Conservation (phyloP, 2,329 filamentous ascomycete genomes). For the Colletotrichum magnum region DNA sequence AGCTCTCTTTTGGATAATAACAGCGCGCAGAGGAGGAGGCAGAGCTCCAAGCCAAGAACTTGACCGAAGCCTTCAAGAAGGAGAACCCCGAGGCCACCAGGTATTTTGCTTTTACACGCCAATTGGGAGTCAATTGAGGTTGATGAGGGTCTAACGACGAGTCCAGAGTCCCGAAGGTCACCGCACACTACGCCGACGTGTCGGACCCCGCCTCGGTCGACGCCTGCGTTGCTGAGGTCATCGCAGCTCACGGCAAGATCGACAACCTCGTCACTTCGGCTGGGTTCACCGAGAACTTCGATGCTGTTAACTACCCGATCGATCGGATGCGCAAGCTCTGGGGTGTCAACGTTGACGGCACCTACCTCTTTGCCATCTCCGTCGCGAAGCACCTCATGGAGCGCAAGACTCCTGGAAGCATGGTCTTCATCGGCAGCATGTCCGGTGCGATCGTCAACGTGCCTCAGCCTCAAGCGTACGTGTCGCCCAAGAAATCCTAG, state of each 20-base stretch:
- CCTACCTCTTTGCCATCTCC: conserved; percentile 87
- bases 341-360: conserved; percentile 93
- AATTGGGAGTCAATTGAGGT: background rate
- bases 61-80: conserved; percentile 81
- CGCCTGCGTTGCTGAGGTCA: conserved; percentile 77
- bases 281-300: conserved; percentile 96
- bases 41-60: conserved; percentile 78
- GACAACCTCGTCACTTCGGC: conserved; percentile 96
- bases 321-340: conserved; percentile 94
- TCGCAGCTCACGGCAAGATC: conserved; percentile 82
- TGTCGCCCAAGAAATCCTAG: conserved; percentile 23
- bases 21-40: conserved; percentile 74
- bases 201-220: conserved; percentile 85
- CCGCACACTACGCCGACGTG: conserved; percentile 92
- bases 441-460: conserved; percentile 94
- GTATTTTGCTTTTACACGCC: conserved; percentile 53
- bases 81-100: conserved; percentile 83
- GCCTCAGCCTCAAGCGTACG: conserved; percentile 87
- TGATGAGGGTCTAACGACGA: background rate
- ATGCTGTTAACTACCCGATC: conserved; percentile 90
- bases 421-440: conserved; percentile 98
- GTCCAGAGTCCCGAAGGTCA: conserved; percentile 81
- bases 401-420: conserved; percentile 82
- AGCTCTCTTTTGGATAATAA: background rate
- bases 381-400: conserved; percentile 92